Evolutionary conservation across 129 eudicot genomes (phyloP), one percentile per base, ranked within the genome.

Genomic region (Flaveria bidentis): DNA sequence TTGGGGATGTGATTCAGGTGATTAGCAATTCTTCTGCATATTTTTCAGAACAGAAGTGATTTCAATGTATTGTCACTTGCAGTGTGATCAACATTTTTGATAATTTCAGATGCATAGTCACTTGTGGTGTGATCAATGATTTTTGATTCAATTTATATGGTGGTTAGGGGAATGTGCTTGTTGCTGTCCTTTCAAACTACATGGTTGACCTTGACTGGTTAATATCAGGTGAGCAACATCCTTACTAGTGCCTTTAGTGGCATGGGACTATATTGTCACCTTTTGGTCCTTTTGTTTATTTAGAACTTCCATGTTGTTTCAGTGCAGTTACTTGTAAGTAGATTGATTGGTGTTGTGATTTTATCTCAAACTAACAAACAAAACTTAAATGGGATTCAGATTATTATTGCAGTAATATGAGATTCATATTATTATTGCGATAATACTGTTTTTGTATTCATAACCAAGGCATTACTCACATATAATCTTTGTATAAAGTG

Each of bases 191-290:
- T 69, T 95, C 99, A 17, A 95, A 95, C 87, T 91, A 95, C 85
- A 95, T 95, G 99, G 96, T 95, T 30, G 99, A 95, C 79, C 72
- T 91, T 49, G 99, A 95, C 80, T 95, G 99, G 99, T 82, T 95
- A 65, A 76, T 88, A 63, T 87, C 97, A 74, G 99, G 99, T 91
- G 78, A 83, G 89, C 53, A 77, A 73, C 56, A 41, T 77, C 46
- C 57, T 51, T 75, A 11, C 64, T 30, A 51, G 68, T 75, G 60
- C 11, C 51, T 69, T 72, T 28, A 9, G 66, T 78, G 55, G 45
- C 60, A 63, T 61, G 22, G 58, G 67, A 25, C 52, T 42, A 53
- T 14, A 60, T 65, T 41, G 11, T 6, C 70, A 45, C 41, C 15
- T 33, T 9, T 47, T 8, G 18, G 50, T 23, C 44, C 8, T 14